Evolutionary conservation across 106 monocot genomes (phyloP).

Genomic region (Allium cepa): DNA sequence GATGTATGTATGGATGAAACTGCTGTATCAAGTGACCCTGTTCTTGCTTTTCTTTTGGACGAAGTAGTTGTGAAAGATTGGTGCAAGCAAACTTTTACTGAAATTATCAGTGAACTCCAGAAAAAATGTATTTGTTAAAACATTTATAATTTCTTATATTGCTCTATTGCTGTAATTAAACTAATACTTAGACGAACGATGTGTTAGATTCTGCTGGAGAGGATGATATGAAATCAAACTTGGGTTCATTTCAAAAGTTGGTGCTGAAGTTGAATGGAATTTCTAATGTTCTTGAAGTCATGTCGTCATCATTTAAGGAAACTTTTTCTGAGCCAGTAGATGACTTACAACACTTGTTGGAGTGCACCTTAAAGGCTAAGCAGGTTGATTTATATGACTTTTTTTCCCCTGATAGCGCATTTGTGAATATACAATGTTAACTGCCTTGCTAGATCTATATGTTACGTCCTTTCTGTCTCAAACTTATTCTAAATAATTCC

Average conservation of each 20-base stretch:
- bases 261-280: conserved; percentile 47
- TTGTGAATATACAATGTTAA: not conserved
- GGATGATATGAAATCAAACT: conserved; percentile 40
- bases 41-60: conserved; percentile 90
- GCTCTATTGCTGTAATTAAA: not conserved
- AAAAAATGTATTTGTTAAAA: conserved; percentile 63
- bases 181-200: conserved; percentile 12
- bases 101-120: conserved; percentile 33
- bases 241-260: conserved; percentile 41
- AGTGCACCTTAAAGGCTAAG: conserved; percentile 63
- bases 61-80: conserved; percentile 98
- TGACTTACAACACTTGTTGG: conserved; percentile 65
- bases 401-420: not conserved
- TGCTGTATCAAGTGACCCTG: conserved; percentile 96
- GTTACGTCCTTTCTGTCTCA: not conserved
- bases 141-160: not conserved
- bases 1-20: conserved; percentile 97
- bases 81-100: conserved; percentile 62
- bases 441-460: not conserved
- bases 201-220: conserved; percentile 34
- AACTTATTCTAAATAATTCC: not conserved
- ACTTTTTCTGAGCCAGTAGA: conserved; percentile 35
- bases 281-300: conserved; percentile 77
- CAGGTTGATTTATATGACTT: conserved; percentile 47
- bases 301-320: conserved; percentile 59